phyloP scores from a whole-genome alignment of 2,329 filamentous ascomycete genomes.

The Fusarium mangiferae region DNA sequence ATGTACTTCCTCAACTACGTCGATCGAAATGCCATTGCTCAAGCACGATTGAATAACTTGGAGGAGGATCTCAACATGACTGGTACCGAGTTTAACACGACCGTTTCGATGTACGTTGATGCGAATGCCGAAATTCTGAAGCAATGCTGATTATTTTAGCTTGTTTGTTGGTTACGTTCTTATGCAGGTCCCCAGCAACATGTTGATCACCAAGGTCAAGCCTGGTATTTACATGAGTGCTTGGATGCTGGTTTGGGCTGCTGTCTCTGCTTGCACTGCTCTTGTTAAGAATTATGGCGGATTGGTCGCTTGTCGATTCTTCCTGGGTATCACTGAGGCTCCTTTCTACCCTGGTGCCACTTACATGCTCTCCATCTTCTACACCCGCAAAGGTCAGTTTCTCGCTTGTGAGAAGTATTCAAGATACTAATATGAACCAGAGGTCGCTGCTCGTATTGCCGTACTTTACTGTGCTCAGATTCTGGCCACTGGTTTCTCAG shows the following conservation, averaged over 20 bases:
- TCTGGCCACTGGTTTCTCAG: conserved; percentile 75
- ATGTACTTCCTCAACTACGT: conserved; percentile 59
- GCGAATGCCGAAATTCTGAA: accelerated
- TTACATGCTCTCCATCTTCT: conserved; percentile 50
- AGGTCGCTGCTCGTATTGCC: conserved; percentile 70
- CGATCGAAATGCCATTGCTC: conserved; percentile 58
- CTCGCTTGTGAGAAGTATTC: accelerated
- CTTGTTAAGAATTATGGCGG: conserved; percentile 49
- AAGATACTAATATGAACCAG: conserved; percentile 55
- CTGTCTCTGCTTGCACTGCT: conserved; percentile 51
- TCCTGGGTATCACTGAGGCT: conserved; percentile 53
- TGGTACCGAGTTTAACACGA: conserved; percentile 65
- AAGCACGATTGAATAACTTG: conserved; percentile 58
- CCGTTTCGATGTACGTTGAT: conserved; percentile 50
- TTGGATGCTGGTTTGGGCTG: conserved; percentile 56
- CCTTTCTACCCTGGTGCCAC: conserved; percentile 54
- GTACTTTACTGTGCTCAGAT: conserved; percentile 69
- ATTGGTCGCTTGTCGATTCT: conserved; percentile 51
- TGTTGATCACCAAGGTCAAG: conserved; percentile 55
- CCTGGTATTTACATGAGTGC: conserved; percentile 55
- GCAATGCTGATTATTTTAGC: conserved; percentile 23
- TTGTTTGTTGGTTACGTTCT: conserved; percentile 57
- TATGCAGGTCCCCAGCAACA: conserved; percentile 54
- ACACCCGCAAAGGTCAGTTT: conserved; percentile 46
- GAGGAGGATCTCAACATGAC: conserved; percentile 62